Percentiles rank a stretch among this genome's conserved stretches.
Evolutionary conservation across 208 protist genomes (phyloP).

Genomic region (Leishmania turanica): DNA sequence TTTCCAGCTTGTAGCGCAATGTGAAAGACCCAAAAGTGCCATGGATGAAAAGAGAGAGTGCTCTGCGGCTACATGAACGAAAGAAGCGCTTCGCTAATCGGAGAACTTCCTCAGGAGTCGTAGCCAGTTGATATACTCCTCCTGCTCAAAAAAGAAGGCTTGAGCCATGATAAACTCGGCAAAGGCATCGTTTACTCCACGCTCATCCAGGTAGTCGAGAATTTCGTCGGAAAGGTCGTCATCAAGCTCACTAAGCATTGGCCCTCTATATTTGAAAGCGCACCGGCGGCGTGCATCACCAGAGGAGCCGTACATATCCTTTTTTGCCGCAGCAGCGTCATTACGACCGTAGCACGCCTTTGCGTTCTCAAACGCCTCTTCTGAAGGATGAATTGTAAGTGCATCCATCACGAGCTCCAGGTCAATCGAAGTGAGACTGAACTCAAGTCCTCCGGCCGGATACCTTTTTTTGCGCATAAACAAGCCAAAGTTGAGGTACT

Average conservation of each 20-base stretch:
- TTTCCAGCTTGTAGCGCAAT: background rate
- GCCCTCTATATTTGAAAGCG: slow-evolving; percentile 60
- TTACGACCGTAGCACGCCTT: slow-evolving; percentile 29
- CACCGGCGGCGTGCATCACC: slow-evolving; percentile 31
- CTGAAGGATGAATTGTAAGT: slow-evolving; percentile 63
- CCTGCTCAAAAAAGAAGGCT: slow-evolving; percentile 80
- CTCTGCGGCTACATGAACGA: background rate
- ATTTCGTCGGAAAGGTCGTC: slow-evolving; percentile 91
- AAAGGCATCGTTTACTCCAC: slow-evolving; percentile 88
- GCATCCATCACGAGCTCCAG: slow-evolving; percentile 89
- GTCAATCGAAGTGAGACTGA: slow-evolving; percentile 87
- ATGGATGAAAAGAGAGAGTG: slow-evolving; percentile 7
- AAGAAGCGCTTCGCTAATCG: slow-evolving; percentile 27
- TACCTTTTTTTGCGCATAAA: slow-evolving; percentile 73
- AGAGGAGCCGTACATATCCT: background rate
- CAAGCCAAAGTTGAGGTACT: slow-evolving; percentile 82
- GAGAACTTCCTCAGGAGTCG: slow-evolving; percentile 67
- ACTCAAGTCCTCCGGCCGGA: slow-evolving; percentile 64
- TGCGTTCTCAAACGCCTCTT: slow-evolving; percentile 59
- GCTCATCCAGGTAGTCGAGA: slow-evolving; percentile 85
- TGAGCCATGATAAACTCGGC: slow-evolving; percentile 87
- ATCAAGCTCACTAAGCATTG: slow-evolving; percentile 86
- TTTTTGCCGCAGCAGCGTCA: background rate
- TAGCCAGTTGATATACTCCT: slow-evolving; percentile 87
- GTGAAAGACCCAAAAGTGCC: slow-evolving; percentile 1